Conservation (phyloP, 164 flowering plant genomes). For the Cinnamomum micranthum region DNA sequence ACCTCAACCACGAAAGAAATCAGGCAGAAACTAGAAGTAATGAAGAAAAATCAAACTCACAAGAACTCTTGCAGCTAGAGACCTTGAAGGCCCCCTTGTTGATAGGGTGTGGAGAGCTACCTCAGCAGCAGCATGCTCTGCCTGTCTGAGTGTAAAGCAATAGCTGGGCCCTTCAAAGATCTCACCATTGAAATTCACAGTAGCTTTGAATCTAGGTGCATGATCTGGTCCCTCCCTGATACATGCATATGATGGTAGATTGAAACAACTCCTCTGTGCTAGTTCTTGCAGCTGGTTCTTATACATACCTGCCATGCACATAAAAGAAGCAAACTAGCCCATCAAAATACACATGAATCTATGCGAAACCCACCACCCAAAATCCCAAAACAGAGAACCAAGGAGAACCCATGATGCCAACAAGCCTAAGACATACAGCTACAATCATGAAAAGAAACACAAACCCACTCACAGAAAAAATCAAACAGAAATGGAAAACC, state of each 20-base stretch:
- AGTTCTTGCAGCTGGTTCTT: conserved; percentile 92
- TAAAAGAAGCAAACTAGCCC: background rate
- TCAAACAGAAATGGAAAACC: conserved; percentile 5
- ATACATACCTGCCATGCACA: conserved; percentile 44
- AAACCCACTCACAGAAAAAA: conserved; percentile 8
- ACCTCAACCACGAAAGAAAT: conserved; percentile 1
- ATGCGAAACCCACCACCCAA: background rate
- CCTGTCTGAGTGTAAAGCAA: conserved; percentile 72
- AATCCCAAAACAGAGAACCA: background rate
- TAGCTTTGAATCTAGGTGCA: conserved; percentile 79
- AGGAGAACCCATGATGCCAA: conserved; percentile 7
- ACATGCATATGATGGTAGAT: conserved; percentile 68
- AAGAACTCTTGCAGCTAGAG: conserved; percentile 66
- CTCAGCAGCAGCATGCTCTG: conserved; percentile 88
- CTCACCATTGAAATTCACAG: conserved; percentile 87
- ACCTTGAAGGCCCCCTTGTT: conserved; percentile 57
- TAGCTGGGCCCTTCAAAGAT: conserved; percentile 62
- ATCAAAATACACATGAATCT: background rate
- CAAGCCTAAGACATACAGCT: background rate
- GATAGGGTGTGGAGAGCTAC: conserved; percentile 71
- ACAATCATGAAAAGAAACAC: background rate
- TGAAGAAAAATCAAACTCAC: conserved; percentile 31
- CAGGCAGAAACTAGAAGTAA: background rate
- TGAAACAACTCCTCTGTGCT: conserved; percentile 88
- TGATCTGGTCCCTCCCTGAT: conserved; percentile 87